Evolutionary conservation across 78 protist species (phyloP).

Genomic region (Creolimax fragrantissima): DNA sequence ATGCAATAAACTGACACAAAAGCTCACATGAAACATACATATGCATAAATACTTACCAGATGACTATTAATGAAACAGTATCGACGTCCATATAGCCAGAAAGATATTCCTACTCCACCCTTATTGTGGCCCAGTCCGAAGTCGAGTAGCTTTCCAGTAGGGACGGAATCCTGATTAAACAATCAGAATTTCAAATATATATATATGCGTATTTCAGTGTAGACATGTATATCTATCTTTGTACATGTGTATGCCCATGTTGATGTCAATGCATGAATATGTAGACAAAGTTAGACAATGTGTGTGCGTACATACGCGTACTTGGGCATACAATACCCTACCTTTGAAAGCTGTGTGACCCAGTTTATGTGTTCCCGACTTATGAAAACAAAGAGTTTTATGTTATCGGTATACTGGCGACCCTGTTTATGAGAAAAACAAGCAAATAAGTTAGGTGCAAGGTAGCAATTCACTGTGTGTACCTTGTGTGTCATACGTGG

Average conservation of each 20-base stretch:
- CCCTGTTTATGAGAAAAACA: too few relatives aligned
- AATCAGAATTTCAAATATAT: neutral
- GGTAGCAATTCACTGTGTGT: too few relatives aligned
- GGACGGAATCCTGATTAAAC: neutral
- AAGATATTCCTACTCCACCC: neutral
- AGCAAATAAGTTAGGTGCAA: too few relatives aligned
- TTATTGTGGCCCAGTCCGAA: neutral
- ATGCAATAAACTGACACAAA: too few relatives aligned
- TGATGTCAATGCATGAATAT: too few relatives aligned
- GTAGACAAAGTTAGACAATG: too few relatives aligned
- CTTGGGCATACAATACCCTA: too few relatives aligned
- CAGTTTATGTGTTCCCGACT: neutral
- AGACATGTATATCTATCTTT: too few relatives aligned
- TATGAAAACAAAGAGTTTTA: neutral
- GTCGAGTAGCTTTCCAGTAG: neutral
- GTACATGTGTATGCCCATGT: too few relatives aligned
- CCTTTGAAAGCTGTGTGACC: neutral
- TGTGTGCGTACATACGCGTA: too few relatives aligned
- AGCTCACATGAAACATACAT: neutral
- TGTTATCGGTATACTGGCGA: neutral
- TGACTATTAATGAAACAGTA: neutral
- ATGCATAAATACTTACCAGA: neutral
- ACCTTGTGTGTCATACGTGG: too few relatives aligned
- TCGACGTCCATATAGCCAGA: neutral
- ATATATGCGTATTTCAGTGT: too few relatives aligned